phyloP scores from a whole-genome alignment of 2,329 filamentous ascomycete species.

The Aspergillus tamarii region DNA sequence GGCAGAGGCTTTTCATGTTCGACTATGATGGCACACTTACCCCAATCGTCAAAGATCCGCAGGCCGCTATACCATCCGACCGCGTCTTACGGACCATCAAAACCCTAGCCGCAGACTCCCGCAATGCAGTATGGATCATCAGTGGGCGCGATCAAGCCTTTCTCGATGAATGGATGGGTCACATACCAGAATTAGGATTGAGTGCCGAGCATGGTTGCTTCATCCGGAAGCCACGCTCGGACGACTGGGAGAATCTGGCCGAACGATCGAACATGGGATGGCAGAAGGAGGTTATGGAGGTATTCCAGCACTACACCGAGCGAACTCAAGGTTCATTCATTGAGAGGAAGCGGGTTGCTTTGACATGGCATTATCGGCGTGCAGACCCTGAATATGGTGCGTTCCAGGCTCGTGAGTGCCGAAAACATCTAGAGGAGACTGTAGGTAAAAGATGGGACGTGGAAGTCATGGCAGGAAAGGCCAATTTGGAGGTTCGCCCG shows the following conservation, averaged over 20 bases:
- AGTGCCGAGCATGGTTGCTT: conserved; percentile 97
- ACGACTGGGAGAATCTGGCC: conserved; percentile 85
- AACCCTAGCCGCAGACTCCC: conserved; percentile 74
- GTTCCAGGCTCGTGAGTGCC: conserved; percentile 78
- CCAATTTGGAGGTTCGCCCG: conserved; percentile 94
- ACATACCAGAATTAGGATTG: conserved; percentile 85
- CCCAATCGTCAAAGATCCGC: conserved; percentile 89
- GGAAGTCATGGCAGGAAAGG: conserved; percentile 96
- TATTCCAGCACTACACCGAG: conserved; percentile 89
- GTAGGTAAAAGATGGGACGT: conserved; percentile 83
- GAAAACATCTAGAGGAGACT: conserved; percentile 76
- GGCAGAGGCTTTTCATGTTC: conserved; percentile 92
- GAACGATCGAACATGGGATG: conserved; percentile 88
- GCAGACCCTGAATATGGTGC: conserved; percentile 83
- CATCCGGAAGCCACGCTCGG: conserved; percentile 75
- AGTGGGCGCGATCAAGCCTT: conserved; percentile 93
- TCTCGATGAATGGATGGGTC: conserved; percentile 86
- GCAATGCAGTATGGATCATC: conserved; percentile 97
- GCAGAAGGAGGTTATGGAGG: conserved; percentile 80
- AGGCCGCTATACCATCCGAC: conserved; percentile 84
- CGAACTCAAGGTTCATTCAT: conserved; percentile 87
- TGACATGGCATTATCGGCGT: conserved; percentile 96
- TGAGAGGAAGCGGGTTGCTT: conserved; percentile 87
- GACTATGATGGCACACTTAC: conserved; percentile 98
- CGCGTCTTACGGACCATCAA: conserved; percentile 79